Evolutionary conservation across 352 stramenopile genomes (phyloP), one percentile per base, ranked within the genome.

Genomic region (Pythium sukuiense): DNA sequence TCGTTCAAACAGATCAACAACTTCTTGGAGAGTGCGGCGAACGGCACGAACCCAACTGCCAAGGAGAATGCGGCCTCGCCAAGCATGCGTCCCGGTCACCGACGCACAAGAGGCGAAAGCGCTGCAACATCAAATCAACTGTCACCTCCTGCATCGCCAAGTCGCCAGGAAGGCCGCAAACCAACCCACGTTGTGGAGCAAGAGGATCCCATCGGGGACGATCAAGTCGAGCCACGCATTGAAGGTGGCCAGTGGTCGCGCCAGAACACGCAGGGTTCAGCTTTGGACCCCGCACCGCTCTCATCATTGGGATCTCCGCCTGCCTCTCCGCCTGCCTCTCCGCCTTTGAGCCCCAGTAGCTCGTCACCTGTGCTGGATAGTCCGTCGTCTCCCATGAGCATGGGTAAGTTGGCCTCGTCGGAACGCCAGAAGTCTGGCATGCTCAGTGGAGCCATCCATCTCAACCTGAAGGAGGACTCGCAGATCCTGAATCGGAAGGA

Each of bases 1-100:
- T 83, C 55, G 26, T 93, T 90, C 57, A 80, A 77, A 33, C 83
- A 95, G 71, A 88, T 95, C 63, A 77, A 81, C 57, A 65, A 74
- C 57, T 76, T 85, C 49, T 68, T 85, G 6, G 70, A 76, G 43
- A 70, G 63, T 41, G 41, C 18, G 16, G 62, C 56, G 2, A 73
- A 63, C 24, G 59, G 53, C 18, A 61, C n/a, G 0, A 43, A 54
- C 30, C 20, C 16, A 14, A 35, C 18, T 32, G 24, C 20, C 6
- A 61, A 24, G 39, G 9, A 55, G 55, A 24, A 56, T 29, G 35
- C 59, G 8, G 63, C 27, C 9, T n/a, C 32, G 4, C 37, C 26
- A 30, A 71, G 63, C 27, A 37, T 29, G 24, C 59, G 37, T 11
- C n/a, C 50, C 2, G 55, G 60, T n/a, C 67, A 64, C 6, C 59